Percentiles rank a stretch among this genome's conserved stretches.
phyloP scores from a whole-genome alignment of 2,329 filamentous ascomycete species.

The Aspergillus arachidicola region DNA sequence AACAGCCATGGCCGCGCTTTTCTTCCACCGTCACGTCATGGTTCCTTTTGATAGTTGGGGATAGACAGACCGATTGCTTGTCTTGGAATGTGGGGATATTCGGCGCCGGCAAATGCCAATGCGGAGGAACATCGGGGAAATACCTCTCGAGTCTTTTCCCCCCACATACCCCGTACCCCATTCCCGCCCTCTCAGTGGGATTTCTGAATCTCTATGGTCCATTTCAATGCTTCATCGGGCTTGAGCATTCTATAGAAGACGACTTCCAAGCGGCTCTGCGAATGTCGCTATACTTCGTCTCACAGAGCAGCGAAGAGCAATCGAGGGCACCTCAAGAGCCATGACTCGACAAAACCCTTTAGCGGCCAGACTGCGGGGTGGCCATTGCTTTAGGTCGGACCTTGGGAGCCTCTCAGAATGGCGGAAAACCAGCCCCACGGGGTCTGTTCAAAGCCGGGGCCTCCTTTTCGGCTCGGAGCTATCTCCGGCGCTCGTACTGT shows the following conservation, averaged over 20 bases:
- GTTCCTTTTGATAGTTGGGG: background rate
- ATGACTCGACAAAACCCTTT: background rate
- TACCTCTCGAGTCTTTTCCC: background rate
- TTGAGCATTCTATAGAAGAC: background rate
- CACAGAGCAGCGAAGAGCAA: background rate
- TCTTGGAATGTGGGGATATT: background rate
- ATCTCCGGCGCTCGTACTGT: background rate
- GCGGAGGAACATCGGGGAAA: slow-evolving; percentile 10
- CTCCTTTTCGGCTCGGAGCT: background rate
- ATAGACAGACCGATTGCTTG: background rate
- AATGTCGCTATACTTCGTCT: no score
- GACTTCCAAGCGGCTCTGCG: background rate
- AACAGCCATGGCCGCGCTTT: background rate
- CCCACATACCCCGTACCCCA: background rate
- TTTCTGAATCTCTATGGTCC: background rate
- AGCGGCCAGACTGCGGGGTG: background rate
- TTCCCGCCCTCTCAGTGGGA: background rate
- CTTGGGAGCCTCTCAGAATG: background rate
- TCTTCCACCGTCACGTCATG: background rate
- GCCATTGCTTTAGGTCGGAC: background rate
- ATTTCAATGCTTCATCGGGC: rapidly evolving
- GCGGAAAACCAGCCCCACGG: background rate
- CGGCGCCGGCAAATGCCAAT: background rate
- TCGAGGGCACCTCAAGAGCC: background rate
- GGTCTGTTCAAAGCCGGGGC: background rate